These are phyloP conservation scores for Fusarium sp. DNA, from an alignment of 2,329 filamentous ascomycete species.

Conservation along the genomic window DNA sequence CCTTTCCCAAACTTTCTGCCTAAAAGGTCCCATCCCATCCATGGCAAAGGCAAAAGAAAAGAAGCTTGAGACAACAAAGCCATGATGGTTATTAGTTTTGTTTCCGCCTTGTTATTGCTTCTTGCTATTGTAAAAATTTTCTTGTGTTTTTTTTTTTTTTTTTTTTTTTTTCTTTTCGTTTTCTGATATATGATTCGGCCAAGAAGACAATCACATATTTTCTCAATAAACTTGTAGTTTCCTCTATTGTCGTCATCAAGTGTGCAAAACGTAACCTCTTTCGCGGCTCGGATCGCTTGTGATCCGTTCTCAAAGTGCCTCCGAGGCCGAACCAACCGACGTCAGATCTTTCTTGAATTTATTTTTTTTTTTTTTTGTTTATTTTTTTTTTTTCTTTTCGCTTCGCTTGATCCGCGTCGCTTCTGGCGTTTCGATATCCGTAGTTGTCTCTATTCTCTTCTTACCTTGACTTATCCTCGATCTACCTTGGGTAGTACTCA, in stretches of 20 bases:
- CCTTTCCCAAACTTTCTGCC: background rate
- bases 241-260: background rate
- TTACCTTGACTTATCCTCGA: background rate
- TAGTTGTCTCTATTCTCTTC: background rate
- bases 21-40: no score
- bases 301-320: background rate
- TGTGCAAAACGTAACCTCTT: background rate
- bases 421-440: constrained; percentile 17
- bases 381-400: background rate
- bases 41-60: background rate
- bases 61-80: constrained; percentile 25
- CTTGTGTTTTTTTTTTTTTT: background rate
- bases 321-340: constrained; percentile 8
- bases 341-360: background rate
- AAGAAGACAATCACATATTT: background rate
- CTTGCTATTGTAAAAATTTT: background rate
- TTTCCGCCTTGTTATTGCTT: constrained; percentile 18
- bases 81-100: constrained; percentile 3
- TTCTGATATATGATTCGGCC: constrained; percentile 19
- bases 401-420: background rate
- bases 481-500: background rate
- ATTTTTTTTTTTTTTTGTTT: background rate
- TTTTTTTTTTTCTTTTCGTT: background rate
- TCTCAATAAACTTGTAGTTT: background rate
- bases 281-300: constrained; percentile 2